Percentiles rank a stretch among this genome's conserved stretches.
These are phyloP conservation scores for Eryngium alpinum DNA, from an alignment of 140 eudicot species.

Conservation along the genomic window DNA sequence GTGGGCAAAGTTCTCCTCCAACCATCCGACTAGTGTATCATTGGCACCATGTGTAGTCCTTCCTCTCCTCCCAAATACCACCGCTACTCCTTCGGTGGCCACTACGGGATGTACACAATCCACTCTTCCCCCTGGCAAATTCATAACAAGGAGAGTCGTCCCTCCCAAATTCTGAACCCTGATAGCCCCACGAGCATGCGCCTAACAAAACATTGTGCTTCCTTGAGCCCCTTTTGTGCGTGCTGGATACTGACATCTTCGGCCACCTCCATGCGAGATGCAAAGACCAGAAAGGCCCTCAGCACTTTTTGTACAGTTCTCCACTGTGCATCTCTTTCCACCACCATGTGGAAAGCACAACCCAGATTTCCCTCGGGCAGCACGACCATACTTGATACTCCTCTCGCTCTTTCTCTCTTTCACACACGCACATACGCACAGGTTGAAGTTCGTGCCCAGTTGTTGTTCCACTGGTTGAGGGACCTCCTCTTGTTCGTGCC, in stretches of 20 bases:
- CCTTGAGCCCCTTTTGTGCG: conserved; percentile 25
- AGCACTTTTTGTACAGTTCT: conserved; percentile 24
- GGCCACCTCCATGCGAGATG: conserved; percentile 18
- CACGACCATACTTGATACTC: too few relatives aligned
- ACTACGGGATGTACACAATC: conserved; percentile 17
- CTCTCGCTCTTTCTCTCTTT: too few relatives aligned
- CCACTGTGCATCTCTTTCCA: conserved; percentile 24
- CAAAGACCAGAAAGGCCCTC: conserved; percentile 19
- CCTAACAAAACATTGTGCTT: conserved; percentile 24
- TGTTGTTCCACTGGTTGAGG: too few relatives aligned
- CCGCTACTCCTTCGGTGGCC: too few relatives aligned
- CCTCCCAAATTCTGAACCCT: conserved; percentile 20
- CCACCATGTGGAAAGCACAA: conserved; percentile 29
- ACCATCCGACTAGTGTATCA: too few relatives aligned
- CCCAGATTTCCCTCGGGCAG: conserved; percentile 30
- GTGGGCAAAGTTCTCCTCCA: too few relatives aligned
- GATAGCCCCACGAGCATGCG: conserved; percentile 20
- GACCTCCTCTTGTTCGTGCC: too few relatives aligned
- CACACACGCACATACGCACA: too few relatives aligned
- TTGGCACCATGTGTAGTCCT: too few relatives aligned
- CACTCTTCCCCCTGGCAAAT: conserved; percentile 17
- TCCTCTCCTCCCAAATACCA: too few relatives aligned
- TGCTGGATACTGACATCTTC: conserved; percentile 20
- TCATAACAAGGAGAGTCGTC: conserved; percentile 2
- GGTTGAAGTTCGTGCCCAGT: too few relatives aligned